Evolutionary conservation across 2,329 filamentous ascomycete genomes (phyloP).

Genomic region (Xylaria polymorpha): DNA sequence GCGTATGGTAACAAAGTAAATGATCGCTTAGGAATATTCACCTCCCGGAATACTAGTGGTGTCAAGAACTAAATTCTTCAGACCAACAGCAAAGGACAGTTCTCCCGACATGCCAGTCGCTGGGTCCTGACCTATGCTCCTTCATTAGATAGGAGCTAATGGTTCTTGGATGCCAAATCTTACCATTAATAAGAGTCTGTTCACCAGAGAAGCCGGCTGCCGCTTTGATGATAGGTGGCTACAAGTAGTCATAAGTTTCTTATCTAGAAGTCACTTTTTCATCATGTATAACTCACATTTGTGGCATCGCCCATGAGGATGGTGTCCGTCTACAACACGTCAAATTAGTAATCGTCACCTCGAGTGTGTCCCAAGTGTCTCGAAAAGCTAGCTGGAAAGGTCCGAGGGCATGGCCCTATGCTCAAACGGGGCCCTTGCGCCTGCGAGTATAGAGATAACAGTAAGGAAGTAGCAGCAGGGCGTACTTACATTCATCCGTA

Average conservation of each 20-base stretch:
- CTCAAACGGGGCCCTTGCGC: background rate
- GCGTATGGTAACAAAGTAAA: background rate
- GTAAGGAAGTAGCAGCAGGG: background rate
- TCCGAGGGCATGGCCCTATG: background rate
- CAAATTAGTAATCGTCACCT: constrained; percentile 21
- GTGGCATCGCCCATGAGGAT: constrained; percentile 60
- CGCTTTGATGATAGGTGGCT: constrained; percentile 58
- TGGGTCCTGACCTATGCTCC: constrained; percentile 51
- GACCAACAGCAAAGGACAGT: constrained; percentile 56
- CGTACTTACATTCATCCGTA: constrained; percentile 51
- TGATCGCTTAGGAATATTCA: constrained; percentile 28
- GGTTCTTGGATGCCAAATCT: background rate
- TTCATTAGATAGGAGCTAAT: constrained; percentile 32
- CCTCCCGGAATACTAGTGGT: constrained; percentile 54
- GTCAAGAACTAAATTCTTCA: constrained; percentile 59
- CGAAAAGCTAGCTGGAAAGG: background rate
- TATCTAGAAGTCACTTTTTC: background rate
- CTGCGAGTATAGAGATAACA: background rate
- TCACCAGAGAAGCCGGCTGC: constrained; percentile 52
- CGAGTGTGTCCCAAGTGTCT: background rate
- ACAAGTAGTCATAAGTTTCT: constrained; percentile 22
- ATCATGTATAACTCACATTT: constrained; percentile 47
- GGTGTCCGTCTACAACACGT: constrained; percentile 51
- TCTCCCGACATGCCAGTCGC: constrained; percentile 51
- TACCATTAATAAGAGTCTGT: constrained; percentile 51